A percentile compares a stretch with the other conserved stretches of the same genome.
phyloP scores from a whole-genome alignment of 768 basidiomycete species.

The Cystobasidium ongulense region DNA sequence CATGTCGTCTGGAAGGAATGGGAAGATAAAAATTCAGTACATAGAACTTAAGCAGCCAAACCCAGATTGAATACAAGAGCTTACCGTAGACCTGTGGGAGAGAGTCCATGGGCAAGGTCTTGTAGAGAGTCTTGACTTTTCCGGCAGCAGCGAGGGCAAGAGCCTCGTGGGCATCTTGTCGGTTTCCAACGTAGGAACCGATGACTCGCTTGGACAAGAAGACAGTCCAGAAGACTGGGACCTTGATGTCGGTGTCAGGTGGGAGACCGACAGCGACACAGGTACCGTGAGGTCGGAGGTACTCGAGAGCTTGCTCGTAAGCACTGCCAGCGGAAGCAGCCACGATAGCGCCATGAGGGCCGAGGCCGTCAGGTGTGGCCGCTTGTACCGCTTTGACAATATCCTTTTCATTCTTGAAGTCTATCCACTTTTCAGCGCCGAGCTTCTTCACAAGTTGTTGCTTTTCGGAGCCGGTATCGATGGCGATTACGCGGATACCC shows the following conservation, averaged over 20 bases:
- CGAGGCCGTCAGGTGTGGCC: conserved; percentile 55
- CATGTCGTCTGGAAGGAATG: conserved; percentile 34
- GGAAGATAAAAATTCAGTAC: too few relatives aligned
- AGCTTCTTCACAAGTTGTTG: conserved; percentile 46
- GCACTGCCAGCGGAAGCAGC: conserved; percentile 46
- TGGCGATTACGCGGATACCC: conserved; percentile 70
- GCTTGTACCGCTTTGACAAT: conserved; percentile 59
- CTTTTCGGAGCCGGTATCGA: conserved; percentile 66
- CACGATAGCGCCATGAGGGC: conserved; percentile 56
- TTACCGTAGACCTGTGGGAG: conserved; percentile 35
- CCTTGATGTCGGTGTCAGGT: conserved; percentile 47
- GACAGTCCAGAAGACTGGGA: conserved; percentile 60
- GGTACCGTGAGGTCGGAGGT: conserved; percentile 63
- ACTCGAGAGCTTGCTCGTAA: conserved; percentile 51
- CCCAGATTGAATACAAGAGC: conserved; percentile 41
- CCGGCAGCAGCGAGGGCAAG: conserved; percentile 65
- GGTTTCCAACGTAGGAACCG: conserved; percentile 55
- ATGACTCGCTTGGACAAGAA: conserved; percentile 46
- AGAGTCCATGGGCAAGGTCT: neutral
- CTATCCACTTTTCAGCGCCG: conserved; percentile 50
- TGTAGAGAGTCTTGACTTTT: conserved; percentile 53
- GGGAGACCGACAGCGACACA: conserved; percentile 75
- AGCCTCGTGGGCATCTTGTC: conserved; percentile 75
- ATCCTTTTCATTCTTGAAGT: conserved; percentile 63
- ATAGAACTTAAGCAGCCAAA: conserved; percentile 1